Evolutionary conservation across 2,329 filamentous ascomycete species (phyloP).

Genomic region (Colletotrichum sp.): DNA sequence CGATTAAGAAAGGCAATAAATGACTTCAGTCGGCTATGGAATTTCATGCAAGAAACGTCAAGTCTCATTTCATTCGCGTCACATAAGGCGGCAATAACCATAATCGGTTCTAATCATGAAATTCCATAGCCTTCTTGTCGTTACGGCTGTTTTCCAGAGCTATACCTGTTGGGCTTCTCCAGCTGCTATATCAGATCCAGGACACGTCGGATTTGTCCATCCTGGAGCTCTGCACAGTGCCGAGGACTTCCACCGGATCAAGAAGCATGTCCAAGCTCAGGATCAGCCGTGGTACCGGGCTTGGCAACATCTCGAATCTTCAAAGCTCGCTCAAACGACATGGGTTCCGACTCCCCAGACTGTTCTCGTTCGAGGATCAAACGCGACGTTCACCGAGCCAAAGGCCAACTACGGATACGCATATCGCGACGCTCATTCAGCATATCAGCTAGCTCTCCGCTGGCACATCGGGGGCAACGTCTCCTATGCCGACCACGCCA

Average conservation of each 20-base stretch:
- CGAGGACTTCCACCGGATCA: not conserved
- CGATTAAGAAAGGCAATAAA: not conserved
- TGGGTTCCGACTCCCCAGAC: not conserved
- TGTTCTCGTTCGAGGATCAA: not conserved
- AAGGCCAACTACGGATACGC: not conserved
- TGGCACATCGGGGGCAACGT: not conserved
- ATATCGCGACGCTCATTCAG: not conserved
- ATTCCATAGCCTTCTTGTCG: fast-evolving
- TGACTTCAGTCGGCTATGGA: not conserved
- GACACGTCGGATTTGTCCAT: not conserved
- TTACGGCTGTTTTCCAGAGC: not conserved
- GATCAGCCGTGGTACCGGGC: not conserved
- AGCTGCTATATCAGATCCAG: not conserved
- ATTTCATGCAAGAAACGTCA: not conserved
- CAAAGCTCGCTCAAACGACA: not conserved
- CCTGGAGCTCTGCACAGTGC: not conserved
- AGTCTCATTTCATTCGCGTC: not conserved
- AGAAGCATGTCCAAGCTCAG: not conserved
- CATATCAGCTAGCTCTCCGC: not conserved
- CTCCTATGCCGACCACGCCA: not conserved
- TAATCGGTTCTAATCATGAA: not conserved
- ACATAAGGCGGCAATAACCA: too few species aligned
- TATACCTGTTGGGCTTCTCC: not conserved
- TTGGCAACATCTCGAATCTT: not conserved
- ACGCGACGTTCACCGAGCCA: not conserved